These are phyloP conservation scores for Cudoniella acicularis DNA, from an alignment of 495 filamentous ascomycete genomes.

Conservation along the genomic window DNA sequence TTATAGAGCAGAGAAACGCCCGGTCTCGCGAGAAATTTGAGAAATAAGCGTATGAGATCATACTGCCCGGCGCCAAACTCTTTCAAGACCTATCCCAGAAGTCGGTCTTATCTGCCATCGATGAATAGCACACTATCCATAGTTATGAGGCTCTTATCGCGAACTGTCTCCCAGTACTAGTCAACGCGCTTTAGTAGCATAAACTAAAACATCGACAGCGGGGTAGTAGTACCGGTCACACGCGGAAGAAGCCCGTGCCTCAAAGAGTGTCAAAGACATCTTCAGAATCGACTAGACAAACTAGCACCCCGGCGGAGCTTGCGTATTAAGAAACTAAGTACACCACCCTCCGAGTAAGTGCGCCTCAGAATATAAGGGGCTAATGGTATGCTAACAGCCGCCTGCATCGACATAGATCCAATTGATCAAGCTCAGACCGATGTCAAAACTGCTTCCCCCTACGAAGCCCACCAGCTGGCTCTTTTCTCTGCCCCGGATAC, in stretches of 20 bases:
- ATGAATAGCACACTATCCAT: slow-evolving; percentile 13
- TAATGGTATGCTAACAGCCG: slow-evolving; percentile 15
- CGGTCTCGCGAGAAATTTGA: slow-evolving; percentile 8
- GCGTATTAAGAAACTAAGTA: slow-evolving; percentile 12
- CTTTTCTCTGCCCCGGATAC: slow-evolving; percentile 13
- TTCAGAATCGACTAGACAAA: slow-evolving; percentile 10
- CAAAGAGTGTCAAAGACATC: background rate
- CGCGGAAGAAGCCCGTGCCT: slow-evolving; percentile 7
- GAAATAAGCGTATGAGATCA: slow-evolving; percentile 9
- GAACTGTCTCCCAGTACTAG: slow-evolving; percentile 11
- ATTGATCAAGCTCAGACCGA: slow-evolving; percentile 17
- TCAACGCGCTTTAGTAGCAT: slow-evolving; percentile 13
- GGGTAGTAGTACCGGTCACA: slow-evolving; percentile 3
- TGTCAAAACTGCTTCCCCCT: slow-evolving; percentile 13
- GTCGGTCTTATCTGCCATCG: slow-evolving; percentile 14
- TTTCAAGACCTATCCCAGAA: slow-evolving; percentile 9
- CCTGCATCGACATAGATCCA: slow-evolving; percentile 14
- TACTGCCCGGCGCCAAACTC: slow-evolving; percentile 10
- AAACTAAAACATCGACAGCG: slow-evolving; percentile 18
- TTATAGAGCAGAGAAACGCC: slow-evolving; percentile 11
- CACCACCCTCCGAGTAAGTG: slow-evolving; percentile 20
- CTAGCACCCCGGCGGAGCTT: slow-evolving; percentile 14
- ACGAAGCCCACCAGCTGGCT: slow-evolving; percentile 7
- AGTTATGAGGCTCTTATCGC: slow-evolving; percentile 6
- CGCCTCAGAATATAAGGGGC: slow-evolving; percentile 13